phyloP scores from a whole-genome alignment of 1,139 yeast species.

The Diutina catenulata region DNA sequence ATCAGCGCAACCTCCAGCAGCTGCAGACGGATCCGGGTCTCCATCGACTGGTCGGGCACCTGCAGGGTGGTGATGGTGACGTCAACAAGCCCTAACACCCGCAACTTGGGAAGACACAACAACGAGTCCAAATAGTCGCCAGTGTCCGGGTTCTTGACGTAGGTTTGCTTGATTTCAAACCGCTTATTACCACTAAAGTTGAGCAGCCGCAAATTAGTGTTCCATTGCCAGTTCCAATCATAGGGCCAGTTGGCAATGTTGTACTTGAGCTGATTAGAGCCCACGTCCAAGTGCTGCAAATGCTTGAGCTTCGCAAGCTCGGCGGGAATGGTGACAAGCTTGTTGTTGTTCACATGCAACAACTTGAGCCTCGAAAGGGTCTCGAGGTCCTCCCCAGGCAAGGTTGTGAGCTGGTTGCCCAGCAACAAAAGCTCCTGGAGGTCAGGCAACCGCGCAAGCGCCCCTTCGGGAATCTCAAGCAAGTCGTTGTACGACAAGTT shows the following conservation, averaged over 20 bases:
- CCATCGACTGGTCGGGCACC: slow-evolving; percentile 80
- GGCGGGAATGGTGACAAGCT: slow-evolving; percentile 78
- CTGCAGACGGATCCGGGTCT: slow-evolving; percentile 82
- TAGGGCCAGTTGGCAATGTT: slow-evolving; percentile 91
- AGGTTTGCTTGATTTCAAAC: slow-evolving; percentile 69
- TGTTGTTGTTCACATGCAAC: slow-evolving; percentile 70
- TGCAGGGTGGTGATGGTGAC: slow-evolving; percentile 77
- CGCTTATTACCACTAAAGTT: slow-evolving; percentile 90
- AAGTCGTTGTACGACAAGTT: slow-evolving; percentile 79
- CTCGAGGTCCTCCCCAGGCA: slow-evolving; percentile 82
- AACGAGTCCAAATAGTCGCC: slow-evolving; percentile 62
- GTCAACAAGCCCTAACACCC: slow-evolving; percentile 82
- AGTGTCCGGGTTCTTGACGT: slow-evolving; percentile 33
- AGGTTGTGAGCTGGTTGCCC: slow-evolving; percentile 68
- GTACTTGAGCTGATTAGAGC: slow-evolving; percentile 82
- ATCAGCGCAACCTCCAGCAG: slow-evolving; percentile 72
- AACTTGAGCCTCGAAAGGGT: slow-evolving; percentile 44
- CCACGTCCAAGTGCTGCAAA: slow-evolving; percentile 73
- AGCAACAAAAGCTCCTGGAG: slow-evolving; percentile 66
- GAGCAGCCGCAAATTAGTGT: slow-evolving; percentile 61
- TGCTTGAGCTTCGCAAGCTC: slow-evolving; percentile 64
- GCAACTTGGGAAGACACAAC: slow-evolving; percentile 57
- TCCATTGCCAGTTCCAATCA: slow-evolving; percentile 97
- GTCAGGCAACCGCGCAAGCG: slow-evolving; percentile 43
- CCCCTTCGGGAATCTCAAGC: slow-evolving; percentile 69